Evolutionary conservation across 2,329 filamentous ascomycete species (phyloP).

Genomic region (Grosmannia penicillata): DNA sequence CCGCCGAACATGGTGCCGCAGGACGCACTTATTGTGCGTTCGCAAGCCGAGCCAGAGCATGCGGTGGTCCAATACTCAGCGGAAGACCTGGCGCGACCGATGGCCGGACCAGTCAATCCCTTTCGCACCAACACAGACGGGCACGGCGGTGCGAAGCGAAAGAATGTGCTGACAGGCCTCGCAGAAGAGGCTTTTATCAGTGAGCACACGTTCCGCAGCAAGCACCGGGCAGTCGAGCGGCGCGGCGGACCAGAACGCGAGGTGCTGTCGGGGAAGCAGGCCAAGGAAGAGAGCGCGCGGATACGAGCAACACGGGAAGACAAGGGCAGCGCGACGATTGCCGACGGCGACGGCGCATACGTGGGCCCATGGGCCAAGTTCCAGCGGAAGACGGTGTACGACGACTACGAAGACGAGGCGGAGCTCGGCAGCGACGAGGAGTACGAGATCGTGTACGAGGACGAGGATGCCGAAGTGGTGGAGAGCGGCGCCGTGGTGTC

Average conservation of each 20-base stretch:
- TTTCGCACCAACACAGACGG: slow-evolving; percentile 39
- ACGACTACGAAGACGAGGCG: slow-evolving; percentile 65
- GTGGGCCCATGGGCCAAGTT: slow-evolving; percentile 92
- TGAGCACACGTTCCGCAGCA: slow-evolving; percentile 77
- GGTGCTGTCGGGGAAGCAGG: slow-evolving; percentile 34
- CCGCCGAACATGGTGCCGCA: slow-evolving; percentile 52
- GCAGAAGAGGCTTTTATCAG: slow-evolving; percentile 82
- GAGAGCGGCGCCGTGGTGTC: slow-evolving; percentile 47
- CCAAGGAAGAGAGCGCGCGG: slow-evolving; percentile 56
- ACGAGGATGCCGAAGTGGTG: slow-evolving; percentile 58
- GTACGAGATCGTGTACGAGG: slow-evolving; percentile 63
- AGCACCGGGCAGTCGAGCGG: slow-evolving; percentile 71
- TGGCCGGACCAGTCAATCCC: slow-evolving; percentile 58
- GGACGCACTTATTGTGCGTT: slow-evolving; percentile 46
- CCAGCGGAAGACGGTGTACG: slow-evolving; percentile 47
- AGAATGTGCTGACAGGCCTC: slow-evolving; percentile 71
- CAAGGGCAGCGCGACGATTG: slow-evolving; percentile 71
- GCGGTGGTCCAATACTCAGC: slow-evolving; percentile 53
- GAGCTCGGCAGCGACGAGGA: slow-evolving; percentile 52
- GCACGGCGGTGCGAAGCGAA: slow-evolving; percentile 41
- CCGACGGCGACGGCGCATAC: slow-evolving; percentile 79
- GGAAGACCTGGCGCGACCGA: slow-evolving; percentile 52
- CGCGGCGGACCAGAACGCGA: slow-evolving; percentile 42
- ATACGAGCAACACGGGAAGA: slow-evolving; percentile 63
- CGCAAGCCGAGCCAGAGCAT: slow-evolving; percentile 40